These are phyloP conservation scores for Xerocomellus dryophilus DNA, from an alignment of 768 basidiomycete genomes.

Conservation along the genomic window DNA sequence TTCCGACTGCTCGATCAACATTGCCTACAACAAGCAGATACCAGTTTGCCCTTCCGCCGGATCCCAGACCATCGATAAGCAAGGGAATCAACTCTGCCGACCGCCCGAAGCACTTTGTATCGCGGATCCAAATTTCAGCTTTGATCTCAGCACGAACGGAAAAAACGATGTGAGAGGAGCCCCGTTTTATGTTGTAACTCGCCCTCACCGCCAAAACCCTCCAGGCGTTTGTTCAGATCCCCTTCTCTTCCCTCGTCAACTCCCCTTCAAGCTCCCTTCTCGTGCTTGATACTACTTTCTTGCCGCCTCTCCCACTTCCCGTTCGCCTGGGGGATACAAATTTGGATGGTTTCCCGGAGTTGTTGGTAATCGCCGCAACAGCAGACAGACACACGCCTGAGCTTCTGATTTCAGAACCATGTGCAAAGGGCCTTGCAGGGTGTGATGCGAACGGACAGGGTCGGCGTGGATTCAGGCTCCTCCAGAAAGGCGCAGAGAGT, in stretches of 20 bases:
- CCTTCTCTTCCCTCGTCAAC: conserved; percentile 59
- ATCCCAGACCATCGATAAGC: conserved; percentile 42
- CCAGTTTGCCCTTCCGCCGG: conserved; percentile 68
- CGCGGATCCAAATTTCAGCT: conserved; percentile 76
- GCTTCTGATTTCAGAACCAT: conserved; percentile 63
- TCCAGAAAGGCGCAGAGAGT: conserved; percentile 55
- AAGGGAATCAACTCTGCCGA: conserved; percentile 61
- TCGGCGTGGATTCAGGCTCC: conserved; percentile 61
- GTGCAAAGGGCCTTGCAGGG: conserved; percentile 52
- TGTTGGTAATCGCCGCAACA: conserved; percentile 57
- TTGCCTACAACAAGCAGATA: conserved; percentile 91
- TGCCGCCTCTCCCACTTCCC: conserved; percentile 68
- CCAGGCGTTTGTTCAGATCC: conserved; percentile 66
- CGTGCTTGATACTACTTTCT: conserved; percentile 62
- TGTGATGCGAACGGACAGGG: conserved; percentile 51
- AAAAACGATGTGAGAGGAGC: conserved; percentile 48
- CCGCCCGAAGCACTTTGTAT: conserved; percentile 78
- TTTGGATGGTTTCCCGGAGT: conserved; percentile 91
- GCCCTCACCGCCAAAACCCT: background rate
- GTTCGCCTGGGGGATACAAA: conserved; percentile 86
- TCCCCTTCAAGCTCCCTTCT: conserved; percentile 53
- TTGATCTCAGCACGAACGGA: conserved; percentile 54
- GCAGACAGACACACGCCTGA: conserved; percentile 50
- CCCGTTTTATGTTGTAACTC: background rate
- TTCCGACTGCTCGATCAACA: conserved; percentile 75